Evolutionary conservation across 2,329 filamentous ascomycete species (phyloP).

Genomic region (Fusarium stilboides): DNA sequence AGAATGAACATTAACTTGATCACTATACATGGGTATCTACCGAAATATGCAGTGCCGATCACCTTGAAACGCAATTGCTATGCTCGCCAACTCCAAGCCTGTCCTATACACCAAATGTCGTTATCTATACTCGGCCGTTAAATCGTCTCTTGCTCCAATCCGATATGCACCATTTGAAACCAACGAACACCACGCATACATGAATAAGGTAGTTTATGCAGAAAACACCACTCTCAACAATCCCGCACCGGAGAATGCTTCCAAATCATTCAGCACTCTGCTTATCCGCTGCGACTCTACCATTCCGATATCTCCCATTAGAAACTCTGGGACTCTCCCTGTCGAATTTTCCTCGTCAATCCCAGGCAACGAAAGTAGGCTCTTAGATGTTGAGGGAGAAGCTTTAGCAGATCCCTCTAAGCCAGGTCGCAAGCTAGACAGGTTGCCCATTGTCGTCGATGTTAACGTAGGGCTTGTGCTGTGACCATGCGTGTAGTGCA

Average conservation of each 20-base stretch:
- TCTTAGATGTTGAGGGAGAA: constrained; percentile 1
- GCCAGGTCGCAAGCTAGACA: constrained; percentile 5
- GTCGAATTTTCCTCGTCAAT: constrained; percentile 4
- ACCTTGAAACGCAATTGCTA: no score
- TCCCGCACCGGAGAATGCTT: constrained; percentile 46
- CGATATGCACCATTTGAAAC: no score
- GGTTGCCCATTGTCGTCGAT: constrained; percentile 31
- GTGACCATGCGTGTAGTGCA: constrained; percentile 8
- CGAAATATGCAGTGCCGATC: no score
- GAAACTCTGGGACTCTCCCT: not conserved
- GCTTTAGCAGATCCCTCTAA: constrained; percentile 9
- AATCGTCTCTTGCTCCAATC: not conserved
- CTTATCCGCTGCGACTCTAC: constrained; percentile 42
- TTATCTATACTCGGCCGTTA: not conserved
- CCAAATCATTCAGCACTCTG: constrained; percentile 45
- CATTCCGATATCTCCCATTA: constrained; percentile 11
- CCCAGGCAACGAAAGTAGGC: constrained; percentile 35
- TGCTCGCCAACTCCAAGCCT: no score
- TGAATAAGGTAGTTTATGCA: constrained; percentile 6
- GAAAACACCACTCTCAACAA: constrained; percentile 16
- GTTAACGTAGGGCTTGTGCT: constrained; percentile 27
- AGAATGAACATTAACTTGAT: no score
- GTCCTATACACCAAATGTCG: no score
- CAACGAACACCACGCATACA: not conserved
- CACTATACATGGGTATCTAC: no score